Evolutionary conservation across 768 basidiomycete genomes (phyloP), one percentile per base, ranked within the genome.

Genomic region (Suillus lakei): DNA sequence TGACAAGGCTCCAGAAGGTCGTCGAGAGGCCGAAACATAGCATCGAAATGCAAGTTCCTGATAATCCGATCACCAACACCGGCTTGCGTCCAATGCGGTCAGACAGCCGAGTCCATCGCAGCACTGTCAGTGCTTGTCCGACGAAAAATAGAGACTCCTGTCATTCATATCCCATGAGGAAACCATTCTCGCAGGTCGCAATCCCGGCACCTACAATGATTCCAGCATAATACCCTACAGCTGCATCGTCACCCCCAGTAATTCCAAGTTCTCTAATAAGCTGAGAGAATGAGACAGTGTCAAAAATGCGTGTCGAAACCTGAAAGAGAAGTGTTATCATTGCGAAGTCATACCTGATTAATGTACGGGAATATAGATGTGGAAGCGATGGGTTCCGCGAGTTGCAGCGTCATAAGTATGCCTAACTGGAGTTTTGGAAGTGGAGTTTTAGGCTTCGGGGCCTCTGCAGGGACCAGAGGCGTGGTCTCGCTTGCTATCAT

Each of bases 191-290:
- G 16, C 26, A 36, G 36, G 36, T 26, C 44, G 44, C 15, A 15
- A 48, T 48, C 23, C 46, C 13, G 26, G 66, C 65, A 69, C 88
- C 77, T 64, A 89, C 86, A 60, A 77, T 73, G 34, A 90, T 69
- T 41, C 88, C 89, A 26, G 87, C 88, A 70, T 90, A 91, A 69
- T 90, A 90, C 26, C 89, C 89, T 3, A 89, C 85, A 76, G 86
- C 87, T 61, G 80, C 79, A 54, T 86, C 82, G 64, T 91, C 86
- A 28, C 88, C 89, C 26, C 84, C 84, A 3, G 87, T 89, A 30
- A 91, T 79, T 41, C 84, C 87, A 23, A 89, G 78, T 68, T 88
- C 88, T 30, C 84, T 79, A 39, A 91, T 82, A 28, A 90, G 81
- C 88, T 90, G 62, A 34, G 32, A 34, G n/a, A 28, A n/a, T 4